Evolutionary conservation across 805 yeast genomes (phyloP).

Genomic region (Vanderwaltozyma yarrowii): DNA sequence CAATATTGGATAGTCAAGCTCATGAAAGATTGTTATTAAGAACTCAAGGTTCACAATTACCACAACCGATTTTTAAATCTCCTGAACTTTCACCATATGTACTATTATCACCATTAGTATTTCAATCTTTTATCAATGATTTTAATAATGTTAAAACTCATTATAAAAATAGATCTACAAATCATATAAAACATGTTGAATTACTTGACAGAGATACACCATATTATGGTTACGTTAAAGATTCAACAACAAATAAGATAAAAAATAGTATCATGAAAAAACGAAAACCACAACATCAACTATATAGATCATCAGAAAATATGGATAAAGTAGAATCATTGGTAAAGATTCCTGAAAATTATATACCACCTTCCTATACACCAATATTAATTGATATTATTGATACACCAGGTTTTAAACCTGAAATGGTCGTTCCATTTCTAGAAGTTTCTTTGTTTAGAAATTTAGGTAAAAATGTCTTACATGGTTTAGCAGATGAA

Average conservation of each 20-base stretch:
- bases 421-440: slow-evolving; percentile 62
- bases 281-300: background rate
- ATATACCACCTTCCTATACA: slow-evolving; percentile 41
- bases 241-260: background rate
- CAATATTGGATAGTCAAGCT: slow-evolving; percentile 39
- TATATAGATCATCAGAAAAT: background rate
- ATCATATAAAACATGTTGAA: slow-evolving; percentile 6
- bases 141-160: slow-evolving; percentile 8
- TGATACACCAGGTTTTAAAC: slow-evolving; percentile 65
- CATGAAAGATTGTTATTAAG: slow-evolving; percentile 31
- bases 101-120: slow-evolving; percentile 31
- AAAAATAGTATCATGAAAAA: background rate
- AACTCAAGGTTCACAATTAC: slow-evolving; percentile 21
- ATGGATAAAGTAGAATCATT: slow-evolving; percentile 1
- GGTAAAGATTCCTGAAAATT: slow-evolving; percentile 17
- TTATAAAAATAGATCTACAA: slow-evolving; percentile 1
- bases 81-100: slow-evolving; percentile 24
- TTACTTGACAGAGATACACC: slow-evolving; percentile 6
- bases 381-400: slow-evolving; percentile 60
- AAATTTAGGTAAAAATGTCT: slow-evolving; percentile 45
- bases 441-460: slow-evolving; percentile 61
- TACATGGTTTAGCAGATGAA: slow-evolving; percentile 52
- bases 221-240: slow-evolving; percentile 5
- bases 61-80: slow-evolving; percentile 24
- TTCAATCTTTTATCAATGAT: slow-evolving; percentile 26